Evolutionary conservation across 352 stramenopile species (phyloP), one percentile per base, ranked within the genome.

Genomic region (Globisporangium heterothallicum): DNA sequence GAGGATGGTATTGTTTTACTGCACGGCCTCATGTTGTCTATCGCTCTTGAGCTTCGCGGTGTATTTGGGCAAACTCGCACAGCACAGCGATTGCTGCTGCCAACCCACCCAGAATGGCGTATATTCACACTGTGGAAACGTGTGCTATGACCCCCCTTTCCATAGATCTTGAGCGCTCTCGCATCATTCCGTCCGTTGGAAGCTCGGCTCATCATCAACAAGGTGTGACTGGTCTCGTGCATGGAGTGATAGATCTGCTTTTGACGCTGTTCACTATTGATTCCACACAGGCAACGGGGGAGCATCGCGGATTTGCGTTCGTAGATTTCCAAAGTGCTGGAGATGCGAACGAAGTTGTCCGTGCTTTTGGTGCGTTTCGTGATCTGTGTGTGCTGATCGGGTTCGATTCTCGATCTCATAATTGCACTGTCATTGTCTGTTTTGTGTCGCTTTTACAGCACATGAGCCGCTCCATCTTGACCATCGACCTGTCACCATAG

Each of bases 241-340:
- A n/a, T n/a, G n/a, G n/a, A n/a, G n/a, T n/a, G n/a, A n/a, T n/a
- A n/a, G n/a, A n/a, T n/a, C n/a, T n/a, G n/a, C n/a, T n/a, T n/a
- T n/a, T n/a, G n/a, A n/a, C n/a, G n/a, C n/a, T n/a, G 16, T 10
- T 26, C 18, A 25, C 14, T 38, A 12, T 25, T 12, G 18, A 8
- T 19, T 18, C n/a, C 32, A n/a, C n/a, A n/a, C 21, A 83, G 75
- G 46, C 56, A 13, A 90, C 81, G 24, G 75, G 78, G 22, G 72
- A 86, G 49, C 60, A 70, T 42, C 78, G 84, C 8, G 84, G 84
- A 40, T 91, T 94, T 55, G 84, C 75, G 6, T 94, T 92, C 42
- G 78, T 86, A 25, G 70, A 90, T 41, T 92, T 94, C 62, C 58
- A 64, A 6, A 74, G 56, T 8, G 56, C 87, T 3, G 70, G 86